Conservation (phyloP, 75 land plant species). For the Pinus tabuliformis region DNA sequence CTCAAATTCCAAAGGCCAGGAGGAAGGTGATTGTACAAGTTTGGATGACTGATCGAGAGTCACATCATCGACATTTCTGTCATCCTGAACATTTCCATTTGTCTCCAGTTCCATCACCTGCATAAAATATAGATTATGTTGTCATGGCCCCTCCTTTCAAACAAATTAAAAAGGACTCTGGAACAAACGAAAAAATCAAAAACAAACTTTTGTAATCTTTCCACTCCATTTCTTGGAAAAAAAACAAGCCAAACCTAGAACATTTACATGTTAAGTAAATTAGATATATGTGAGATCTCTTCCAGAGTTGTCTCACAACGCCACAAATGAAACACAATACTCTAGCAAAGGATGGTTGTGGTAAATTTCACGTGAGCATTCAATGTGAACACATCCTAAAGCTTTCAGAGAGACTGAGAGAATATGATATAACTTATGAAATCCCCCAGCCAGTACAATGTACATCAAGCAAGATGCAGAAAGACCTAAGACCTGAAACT, state of each 20-base stretch:
- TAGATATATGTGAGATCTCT: background rate
- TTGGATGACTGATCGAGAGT: slow-evolving; percentile 20
- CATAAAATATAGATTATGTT: background rate
- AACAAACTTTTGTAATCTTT: too few relatives aligned
- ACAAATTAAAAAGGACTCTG: background rate
- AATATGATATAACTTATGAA: background rate
- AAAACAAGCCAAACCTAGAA: background rate
- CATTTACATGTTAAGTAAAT: background rate
- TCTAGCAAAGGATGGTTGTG: background rate
- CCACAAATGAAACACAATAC: background rate
- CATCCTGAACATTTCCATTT: slow-evolving; percentile 13
- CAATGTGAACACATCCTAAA: background rate
- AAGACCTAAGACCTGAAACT: background rate
- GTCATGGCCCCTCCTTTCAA: background rate
- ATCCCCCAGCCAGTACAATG: background rate
- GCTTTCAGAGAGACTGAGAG: background rate
- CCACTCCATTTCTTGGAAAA: background rate
- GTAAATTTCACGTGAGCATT: background rate
- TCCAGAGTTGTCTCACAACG: background rate
- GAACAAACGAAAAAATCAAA: slow-evolving; percentile 4
- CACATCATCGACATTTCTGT: slow-evolving; percentile 9
- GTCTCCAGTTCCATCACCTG: slow-evolving; percentile 22
- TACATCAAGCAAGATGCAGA: background rate
- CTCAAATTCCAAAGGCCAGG: slow-evolving; percentile 49
- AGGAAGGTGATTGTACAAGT: slow-evolving; percentile 18